These are phyloP conservation scores for Sclerotinia minor DNA, from an alignment of 2,329 filamentous ascomycete species.

Conservation along the genomic window DNA sequence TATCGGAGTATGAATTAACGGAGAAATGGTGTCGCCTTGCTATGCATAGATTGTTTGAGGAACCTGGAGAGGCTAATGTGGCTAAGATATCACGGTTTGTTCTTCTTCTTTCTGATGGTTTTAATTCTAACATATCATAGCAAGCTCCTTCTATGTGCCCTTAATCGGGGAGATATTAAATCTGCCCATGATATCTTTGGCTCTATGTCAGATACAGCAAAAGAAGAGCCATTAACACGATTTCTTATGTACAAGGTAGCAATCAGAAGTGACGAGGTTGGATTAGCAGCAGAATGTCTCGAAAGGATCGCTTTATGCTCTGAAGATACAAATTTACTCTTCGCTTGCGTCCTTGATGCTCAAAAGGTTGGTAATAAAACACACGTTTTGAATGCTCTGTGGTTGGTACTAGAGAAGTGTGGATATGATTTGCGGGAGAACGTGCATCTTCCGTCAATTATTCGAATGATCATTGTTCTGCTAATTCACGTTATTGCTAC, in stretches of 20 bases:
- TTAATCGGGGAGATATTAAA: conserved; percentile 57
- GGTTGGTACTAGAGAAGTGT: conserved; percentile 58
- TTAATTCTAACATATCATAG: conserved; percentile 46
- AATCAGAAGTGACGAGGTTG: conserved; percentile 57
- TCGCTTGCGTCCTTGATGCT: conserved; percentile 78
- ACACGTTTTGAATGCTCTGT: conserved; percentile 60
- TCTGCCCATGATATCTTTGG: conserved; percentile 57
- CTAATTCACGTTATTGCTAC: conserved; percentile 47
- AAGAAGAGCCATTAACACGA: conserved; percentile 63
- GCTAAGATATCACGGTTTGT: conserved; percentile 65
- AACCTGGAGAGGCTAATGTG: conserved; percentile 64
- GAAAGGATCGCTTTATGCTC: conserved; percentile 54
- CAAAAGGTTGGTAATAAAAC: conserved; percentile 62
- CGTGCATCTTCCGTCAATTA: conserved; percentile 62
- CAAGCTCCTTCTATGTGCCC: conserved; percentile 70
- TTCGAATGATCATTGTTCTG: conserved; percentile 60
- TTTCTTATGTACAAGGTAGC: conserved; percentile 77
- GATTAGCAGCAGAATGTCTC: conserved; percentile 64
- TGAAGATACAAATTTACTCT: conserved; percentile 64
- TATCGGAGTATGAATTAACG: conserved; percentile 54
- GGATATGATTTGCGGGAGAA: conserved; percentile 49
- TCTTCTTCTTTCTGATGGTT: too few relatives aligned
- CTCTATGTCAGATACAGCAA: conserved; percentile 58
- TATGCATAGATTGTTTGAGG: conserved; percentile 65
- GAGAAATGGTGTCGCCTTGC: conserved; percentile 72